Base-by-base conservation (phyloP, 805 yeast species). In the Starmerella sp. region DNA sequence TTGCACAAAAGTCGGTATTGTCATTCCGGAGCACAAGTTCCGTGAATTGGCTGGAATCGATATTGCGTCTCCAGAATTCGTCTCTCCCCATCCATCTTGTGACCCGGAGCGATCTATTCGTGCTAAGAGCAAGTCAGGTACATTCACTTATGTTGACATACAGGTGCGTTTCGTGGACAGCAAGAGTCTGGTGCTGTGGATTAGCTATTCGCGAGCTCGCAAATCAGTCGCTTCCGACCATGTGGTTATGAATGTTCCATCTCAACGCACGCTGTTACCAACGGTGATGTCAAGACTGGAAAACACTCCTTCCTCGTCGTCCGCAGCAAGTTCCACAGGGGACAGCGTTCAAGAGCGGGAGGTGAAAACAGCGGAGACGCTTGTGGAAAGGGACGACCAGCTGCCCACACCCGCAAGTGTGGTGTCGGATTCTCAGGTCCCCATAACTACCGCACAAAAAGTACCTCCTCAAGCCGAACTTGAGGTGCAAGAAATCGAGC, bases 1-100 rank as follows among this genome's bases (percentile, higher is more conserved):
- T 57, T 78, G 57, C 69, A 58, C 17, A 3, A 34, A 49, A 11
- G 59, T 84, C 0, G 96, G 96, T 1, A 69, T 86, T 51, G 96
- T 90, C 0, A 71, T 90, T 11, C 95, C 97, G 0, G 97, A 90
- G 67, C 96, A 89, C 69, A 84, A 85, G 66, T 89, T 91, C 71
- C 77, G 97, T 58, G 81, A 82, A 60, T 57, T 65, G 6, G 66
- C 63, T 9, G 62, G 66, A n/a, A 41, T 57, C n/a, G 31, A 44
- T 2, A 7, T 44, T 13, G 28, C 41, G 3, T 14, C 51, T 11
- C 54, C 46, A 10, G 57, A 48, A 42, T 54, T 53, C 75, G 32
- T 83, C 89, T 1, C 53, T 34, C 55, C 55, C 2, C 28, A 51
- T 22, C 61, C 61, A 3, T 57, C 60, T 13, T 53, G 39, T 10